Conservation (phyloP, 495 filamentous ascomycete genomes). For the Neurospora hispaniola region DNA sequence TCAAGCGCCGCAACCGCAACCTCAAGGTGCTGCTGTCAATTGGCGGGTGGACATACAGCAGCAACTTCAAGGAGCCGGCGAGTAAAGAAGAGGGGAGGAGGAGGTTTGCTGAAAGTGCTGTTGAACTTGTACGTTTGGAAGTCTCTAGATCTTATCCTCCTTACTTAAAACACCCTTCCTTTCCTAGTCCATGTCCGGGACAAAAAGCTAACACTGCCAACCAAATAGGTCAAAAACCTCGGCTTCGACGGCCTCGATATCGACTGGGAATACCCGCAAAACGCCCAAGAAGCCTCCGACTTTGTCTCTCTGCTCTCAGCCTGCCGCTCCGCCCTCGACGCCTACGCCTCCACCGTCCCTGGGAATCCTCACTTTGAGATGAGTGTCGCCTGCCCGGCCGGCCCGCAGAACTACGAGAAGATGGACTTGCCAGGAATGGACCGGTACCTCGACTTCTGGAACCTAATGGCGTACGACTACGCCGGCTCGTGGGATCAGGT, state of each 20-base stretch:
- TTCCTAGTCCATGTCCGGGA: too few species aligned
- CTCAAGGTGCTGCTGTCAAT: slow-evolving; percentile 89
- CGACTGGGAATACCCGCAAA: slow-evolving; percentile 52
- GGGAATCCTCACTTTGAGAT: slow-evolving; percentile 58
- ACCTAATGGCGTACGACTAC: slow-evolving; percentile 82
- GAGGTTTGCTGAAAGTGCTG: slow-evolving; percentile 59
- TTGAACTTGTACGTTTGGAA: slow-evolving; percentile 37
- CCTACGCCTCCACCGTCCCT: slow-evolving; percentile 37
- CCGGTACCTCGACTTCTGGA: slow-evolving; percentile 81
- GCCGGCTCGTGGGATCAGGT: slow-evolving; percentile 65
- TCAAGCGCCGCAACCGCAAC: slow-evolving; percentile 80
- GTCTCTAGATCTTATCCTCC: too few species aligned
- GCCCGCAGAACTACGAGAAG: slow-evolving; percentile 63
- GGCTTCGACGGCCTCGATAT: slow-evolving; percentile 51
- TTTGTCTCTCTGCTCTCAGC: slow-evolving; percentile 63
- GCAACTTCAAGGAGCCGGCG: slow-evolving; percentile 70
- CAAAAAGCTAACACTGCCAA: neutral
- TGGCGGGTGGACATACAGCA: slow-evolving; percentile 91
- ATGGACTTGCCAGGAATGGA: slow-evolving; percentile 69
- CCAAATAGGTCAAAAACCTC: slow-evolving; percentile 42
- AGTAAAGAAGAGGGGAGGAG: slow-evolving; percentile 49
- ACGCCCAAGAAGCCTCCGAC: slow-evolving; percentile 54
- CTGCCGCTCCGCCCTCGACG: slow-evolving; percentile 53
- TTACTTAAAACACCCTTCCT: too few species aligned
- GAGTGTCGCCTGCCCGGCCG: slow-evolving; percentile 62